A percentile compares a stretch with the other conserved stretches of the same genome.
These are phyloP conservation scores for Raphanus raphanistrum DNA, from an alignment of 345 rosid genomes.

Conservation along the genomic window DNA sequence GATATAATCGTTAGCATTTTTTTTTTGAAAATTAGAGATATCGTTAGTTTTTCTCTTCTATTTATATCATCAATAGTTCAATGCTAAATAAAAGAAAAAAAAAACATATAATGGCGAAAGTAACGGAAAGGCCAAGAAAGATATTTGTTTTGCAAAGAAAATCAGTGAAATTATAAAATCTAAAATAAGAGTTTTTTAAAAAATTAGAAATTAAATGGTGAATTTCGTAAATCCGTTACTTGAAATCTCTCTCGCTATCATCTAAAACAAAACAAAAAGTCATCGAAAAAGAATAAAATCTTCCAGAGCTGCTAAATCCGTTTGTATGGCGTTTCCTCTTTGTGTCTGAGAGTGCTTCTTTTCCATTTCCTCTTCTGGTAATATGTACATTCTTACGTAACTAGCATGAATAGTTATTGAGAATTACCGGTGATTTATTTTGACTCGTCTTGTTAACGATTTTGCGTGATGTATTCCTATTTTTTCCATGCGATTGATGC, in stretches of 20 bases:
- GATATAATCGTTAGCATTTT: no score
- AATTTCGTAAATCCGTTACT: background rate
- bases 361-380: constrained; percentile 28
- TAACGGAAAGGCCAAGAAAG: constrained; percentile 21
- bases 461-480: background rate
- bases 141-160: background rate
- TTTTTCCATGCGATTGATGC: background rate
- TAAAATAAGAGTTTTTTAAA: constrained; percentile 15
- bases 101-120: constrained; percentile 5
- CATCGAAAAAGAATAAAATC: background rate
- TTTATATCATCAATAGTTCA: no score
- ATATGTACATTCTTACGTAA: background rate
- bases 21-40: no score
- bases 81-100: background rate
- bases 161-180: constrained; percentile 18
- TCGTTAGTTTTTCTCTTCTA: no score
- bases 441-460: background rate
- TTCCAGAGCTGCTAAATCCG: constrained; percentile 13
- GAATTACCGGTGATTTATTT: background rate
- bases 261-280: constrained; percentile 10
- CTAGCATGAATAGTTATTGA: background rate
- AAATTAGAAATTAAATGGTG: constrained; percentile 5
- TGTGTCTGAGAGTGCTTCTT: constrained; percentile 34
- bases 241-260: constrained; percentile 18
- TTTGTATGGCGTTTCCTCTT: constrained; percentile 38